Conservation (phyloP, 2,329 filamentous ascomycete genomes). For the Apiospora hydei region DNA sequence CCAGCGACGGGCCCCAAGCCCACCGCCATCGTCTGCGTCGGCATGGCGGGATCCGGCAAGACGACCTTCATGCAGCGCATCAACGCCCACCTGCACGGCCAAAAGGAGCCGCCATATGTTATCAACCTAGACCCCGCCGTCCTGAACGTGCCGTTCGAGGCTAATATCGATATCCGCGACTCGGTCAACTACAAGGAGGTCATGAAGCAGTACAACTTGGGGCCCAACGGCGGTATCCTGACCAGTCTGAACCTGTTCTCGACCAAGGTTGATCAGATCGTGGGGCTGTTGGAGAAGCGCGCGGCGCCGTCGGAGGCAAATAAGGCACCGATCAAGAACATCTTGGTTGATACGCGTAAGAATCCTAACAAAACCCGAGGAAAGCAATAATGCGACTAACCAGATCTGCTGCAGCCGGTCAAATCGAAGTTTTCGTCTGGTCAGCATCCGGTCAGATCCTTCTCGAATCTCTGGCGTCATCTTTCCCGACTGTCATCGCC, state of each 20-base stretch:
- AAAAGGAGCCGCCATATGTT: constrained; percentile 86
- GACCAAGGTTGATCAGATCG: constrained; percentile 96
- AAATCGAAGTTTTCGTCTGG: constrained; percentile 99
- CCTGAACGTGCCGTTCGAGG: constrained; percentile 89
- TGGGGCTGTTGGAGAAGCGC: constrained; percentile 88
- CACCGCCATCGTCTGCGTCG: constrained; percentile 88
- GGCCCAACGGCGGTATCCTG: constrained; percentile 95
- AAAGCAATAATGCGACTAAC: not conserved
- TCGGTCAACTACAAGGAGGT: constrained; percentile 99
- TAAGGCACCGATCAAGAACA: constrained; percentile 75
- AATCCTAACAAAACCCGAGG: constrained; percentile 16
- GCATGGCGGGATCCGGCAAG: constrained; percentile 98
- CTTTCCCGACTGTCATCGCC: constrained; percentile 95
- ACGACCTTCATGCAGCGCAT: constrained; percentile 99
- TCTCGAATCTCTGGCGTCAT: constrained; percentile 88
- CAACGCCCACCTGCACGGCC: constrained; percentile 86
- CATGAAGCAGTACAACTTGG: constrained; percentile 98
- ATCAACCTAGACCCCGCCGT: constrained; percentile 98
- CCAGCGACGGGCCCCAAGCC: constrained; percentile 52
- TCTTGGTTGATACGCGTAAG: constrained; percentile 85
- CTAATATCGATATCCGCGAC: constrained; percentile 98
- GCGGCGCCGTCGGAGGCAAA: constrained; percentile 56
- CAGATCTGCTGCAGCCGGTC: constrained; percentile 62
- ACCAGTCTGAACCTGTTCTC: constrained; percentile 96
- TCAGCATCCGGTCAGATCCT: constrained; percentile 94